Evolutionary conservation across 352 stramenopile genomes (phyloP).

Genomic region (Phytophthora capsici): DNA sequence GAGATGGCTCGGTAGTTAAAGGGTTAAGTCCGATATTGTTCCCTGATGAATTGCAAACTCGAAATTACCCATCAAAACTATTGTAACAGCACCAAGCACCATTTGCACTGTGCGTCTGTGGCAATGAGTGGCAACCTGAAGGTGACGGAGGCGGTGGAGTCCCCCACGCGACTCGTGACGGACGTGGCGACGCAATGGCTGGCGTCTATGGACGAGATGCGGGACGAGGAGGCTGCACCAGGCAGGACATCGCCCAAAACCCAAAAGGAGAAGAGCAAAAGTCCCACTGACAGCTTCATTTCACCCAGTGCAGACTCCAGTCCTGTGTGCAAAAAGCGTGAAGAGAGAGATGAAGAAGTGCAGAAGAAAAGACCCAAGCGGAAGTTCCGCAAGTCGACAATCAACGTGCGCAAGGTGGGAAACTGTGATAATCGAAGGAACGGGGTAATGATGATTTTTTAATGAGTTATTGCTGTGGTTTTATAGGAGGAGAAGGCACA

Average conservation of each 20-base stretch:
- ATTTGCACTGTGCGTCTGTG: constrained; percentile 8
- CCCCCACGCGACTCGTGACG: constrained; percentile 32
- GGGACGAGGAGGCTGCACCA: constrained; percentile 18
- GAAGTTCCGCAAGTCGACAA: constrained; percentile 42
- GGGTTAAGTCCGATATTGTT: constrained; percentile 22
- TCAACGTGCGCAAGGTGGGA: constrained; percentile 36
- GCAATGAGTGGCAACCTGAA: constrained; percentile 14
- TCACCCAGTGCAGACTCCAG: constrained; percentile 10
- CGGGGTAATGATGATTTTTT: constrained; percentile 3
- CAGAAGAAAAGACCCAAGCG: constrained; percentile 32
- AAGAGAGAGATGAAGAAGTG: background rate
- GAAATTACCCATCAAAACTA: constrained; percentile 25
- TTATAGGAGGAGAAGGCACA: constrained; percentile 43
- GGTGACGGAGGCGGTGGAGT: constrained; percentile 26
- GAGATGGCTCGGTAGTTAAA: too few relatives aligned
- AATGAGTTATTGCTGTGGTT: constrained; percentile 11
- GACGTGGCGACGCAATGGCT: constrained; percentile 34
- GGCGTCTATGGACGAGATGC: constrained; percentile 31
- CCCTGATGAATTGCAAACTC: constrained; percentile 9
- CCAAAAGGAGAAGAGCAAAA: background rate
- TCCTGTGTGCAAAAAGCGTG: constrained; percentile 19
- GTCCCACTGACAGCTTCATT: background rate
- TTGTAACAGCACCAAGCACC: constrained; percentile 16
- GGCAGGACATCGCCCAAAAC: background rate
- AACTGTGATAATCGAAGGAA: background rate